Base-by-base conservation (phyloP, 192 early-diverging fungal genomes). In the Coemansia sp. region DNA sequence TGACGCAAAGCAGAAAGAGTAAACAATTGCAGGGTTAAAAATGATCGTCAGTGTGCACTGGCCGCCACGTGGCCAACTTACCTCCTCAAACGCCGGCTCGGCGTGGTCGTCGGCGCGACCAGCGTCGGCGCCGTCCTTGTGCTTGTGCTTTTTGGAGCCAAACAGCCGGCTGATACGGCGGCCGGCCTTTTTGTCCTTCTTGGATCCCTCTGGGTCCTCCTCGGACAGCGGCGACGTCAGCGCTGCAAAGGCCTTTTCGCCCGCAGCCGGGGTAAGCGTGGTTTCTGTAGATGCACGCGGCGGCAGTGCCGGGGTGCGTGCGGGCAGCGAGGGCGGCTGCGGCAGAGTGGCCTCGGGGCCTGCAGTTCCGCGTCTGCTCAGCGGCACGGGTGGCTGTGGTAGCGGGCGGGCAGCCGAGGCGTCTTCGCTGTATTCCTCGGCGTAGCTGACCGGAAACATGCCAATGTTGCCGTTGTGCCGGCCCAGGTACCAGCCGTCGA, bases 401-500 rank as follows among this genome's bases (percentile, higher is more conserved):
- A 74, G 42, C 32, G 71, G 71, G 21, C 71, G 71, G 2, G 49
- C 53, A 2, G 42, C 52, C 8, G 70, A 25, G 6, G 57, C 21
- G 23, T 47, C 55, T 27, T 41, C 42, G 12, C 39, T 17, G 29
- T 53, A 15, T 2, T 62, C 63, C 44, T 64, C 64, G 14, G 55
- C 73, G 51, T 84, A 80, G 60, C 79, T 81, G 41, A 69, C 72
- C 10, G 87, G 87, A 60, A 88, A 90, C 30, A 75, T 65, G 10
- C 88, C 88, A 26, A 70, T 65, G 30, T 39, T 81, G 32, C 86
- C 85, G 59, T 86, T 79, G 44, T 61, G 40, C 8, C 80, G 83
- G 48, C 88, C 88, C 58, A 81, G 73, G 69, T 75, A 83, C 82
- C 85, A 90, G 49, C 81, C 83, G 32, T 84, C 81, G 20, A 80